A percentile compares a stretch with the other conserved stretches of the same genome.
Evolutionary conservation across 139 green algal genomes (phyloP).

Genomic region (Tetraselmis striata): DNA sequence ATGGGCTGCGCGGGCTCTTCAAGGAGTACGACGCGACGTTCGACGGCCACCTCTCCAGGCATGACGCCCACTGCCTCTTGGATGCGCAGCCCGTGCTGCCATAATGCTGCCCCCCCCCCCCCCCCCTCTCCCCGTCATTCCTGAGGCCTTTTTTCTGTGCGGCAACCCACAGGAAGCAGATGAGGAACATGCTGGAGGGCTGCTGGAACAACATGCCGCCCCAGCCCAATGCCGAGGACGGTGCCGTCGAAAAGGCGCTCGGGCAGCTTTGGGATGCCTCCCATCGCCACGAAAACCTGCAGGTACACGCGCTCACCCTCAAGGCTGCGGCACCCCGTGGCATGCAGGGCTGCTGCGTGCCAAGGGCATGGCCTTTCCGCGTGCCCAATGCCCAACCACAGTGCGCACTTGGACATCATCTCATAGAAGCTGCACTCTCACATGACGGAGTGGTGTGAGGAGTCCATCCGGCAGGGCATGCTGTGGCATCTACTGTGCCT

Average conservation of each 20-base stretch:
- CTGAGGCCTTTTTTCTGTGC: no score
- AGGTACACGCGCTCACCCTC: no score
- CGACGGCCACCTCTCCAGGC: background rate
- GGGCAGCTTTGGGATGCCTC: background rate
- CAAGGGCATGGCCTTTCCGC: no score
- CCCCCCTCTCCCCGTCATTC: no score
- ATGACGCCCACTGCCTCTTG: background rate
- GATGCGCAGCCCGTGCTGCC: background rate
- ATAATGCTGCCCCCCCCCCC: no score
- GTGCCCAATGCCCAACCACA: no score
- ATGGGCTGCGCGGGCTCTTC: background rate
- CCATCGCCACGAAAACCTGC: background rate
- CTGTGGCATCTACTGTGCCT: no score
- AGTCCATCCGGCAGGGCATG: background rate
- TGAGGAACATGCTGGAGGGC: background rate
- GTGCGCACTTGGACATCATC: no score
- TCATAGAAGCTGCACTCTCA: no score
- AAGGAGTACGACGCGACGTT: background rate
- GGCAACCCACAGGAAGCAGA: background rate
- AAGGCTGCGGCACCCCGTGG: no score
- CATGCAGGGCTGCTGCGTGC: no score
- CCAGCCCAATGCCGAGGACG: background rate
- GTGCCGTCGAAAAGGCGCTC: background rate
- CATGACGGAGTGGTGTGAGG: no score
- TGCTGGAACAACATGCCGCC: background rate